Evolutionary conservation across 495 filamentous ascomycete species (phyloP).

Genomic region (Penicillium longicatenatum): DNA sequence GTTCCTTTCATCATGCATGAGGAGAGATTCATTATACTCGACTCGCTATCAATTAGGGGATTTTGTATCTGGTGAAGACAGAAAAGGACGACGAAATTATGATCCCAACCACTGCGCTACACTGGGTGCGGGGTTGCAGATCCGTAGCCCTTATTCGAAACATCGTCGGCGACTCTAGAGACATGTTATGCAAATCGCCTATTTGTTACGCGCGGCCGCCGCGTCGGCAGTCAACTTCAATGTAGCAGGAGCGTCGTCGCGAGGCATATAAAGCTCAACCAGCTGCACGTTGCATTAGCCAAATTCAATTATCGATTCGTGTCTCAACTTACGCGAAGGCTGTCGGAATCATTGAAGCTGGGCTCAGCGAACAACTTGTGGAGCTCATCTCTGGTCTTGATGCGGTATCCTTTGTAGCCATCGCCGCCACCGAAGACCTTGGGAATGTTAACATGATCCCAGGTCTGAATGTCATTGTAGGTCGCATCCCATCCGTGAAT

Average conservation of each 20-base stretch:
- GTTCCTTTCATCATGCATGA: background rate
- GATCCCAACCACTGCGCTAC: background rate
- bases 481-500: conserved; percentile 64
- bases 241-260: conserved; percentile 72
- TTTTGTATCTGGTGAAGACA: background rate
- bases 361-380: conserved; percentile 65
- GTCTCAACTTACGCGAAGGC: conserved; percentile 43
- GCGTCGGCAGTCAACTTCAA: conserved; percentile 65
- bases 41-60: background rate
- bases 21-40: background rate
- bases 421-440: conserved; percentile 66
- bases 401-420: conserved; percentile 62
- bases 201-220: conserved; percentile 69
- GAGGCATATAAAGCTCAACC: conserved; percentile 86
- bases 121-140: background rate
- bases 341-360: conserved; percentile 57
- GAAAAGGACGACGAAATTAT: background rate
- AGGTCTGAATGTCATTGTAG: conserved; percentile 80
- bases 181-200: conserved; percentile 15
- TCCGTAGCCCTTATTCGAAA: background rate
- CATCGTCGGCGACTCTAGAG: background rate
- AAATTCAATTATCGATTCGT: background rate
- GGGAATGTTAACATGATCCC: conserved; percentile 71
- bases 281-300: conserved; percentile 54
- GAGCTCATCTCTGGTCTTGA: conserved; percentile 72